Conservation (phyloP, 2,329 filamentous ascomycete species). For the Epichloe sylvatica region DNA sequence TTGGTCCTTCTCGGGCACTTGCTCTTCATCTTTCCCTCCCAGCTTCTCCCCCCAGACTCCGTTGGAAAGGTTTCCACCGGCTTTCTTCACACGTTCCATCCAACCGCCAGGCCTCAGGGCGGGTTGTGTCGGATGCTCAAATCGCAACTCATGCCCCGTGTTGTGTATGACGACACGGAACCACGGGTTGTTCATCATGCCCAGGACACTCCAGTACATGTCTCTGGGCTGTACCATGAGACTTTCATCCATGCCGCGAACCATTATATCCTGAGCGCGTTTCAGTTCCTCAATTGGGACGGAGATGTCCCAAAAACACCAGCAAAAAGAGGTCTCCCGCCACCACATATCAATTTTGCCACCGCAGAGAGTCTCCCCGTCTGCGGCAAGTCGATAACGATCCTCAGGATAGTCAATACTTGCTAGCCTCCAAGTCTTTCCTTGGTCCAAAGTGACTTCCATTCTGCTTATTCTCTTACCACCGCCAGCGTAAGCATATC, state of each 20-base stretch:
- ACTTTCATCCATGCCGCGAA: constrained; percentile 79
- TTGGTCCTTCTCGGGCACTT: constrained; percentile 31
- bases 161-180: constrained; percentile 66
- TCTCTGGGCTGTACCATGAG: constrained; percentile 79
- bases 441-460: constrained; percentile 72
- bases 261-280: constrained; percentile 56
- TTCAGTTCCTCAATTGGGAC: constrained; percentile 49
- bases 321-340: constrained; percentile 74
- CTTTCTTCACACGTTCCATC: constrained; percentile 85
- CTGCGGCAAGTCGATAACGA: constrained; percentile 52
- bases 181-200: constrained; percentile 99
- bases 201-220: constrained; percentile 91
- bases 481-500: constrained; percentile 81
- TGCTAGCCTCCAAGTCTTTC: constrained; percentile 64
- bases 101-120: constrained; percentile 66
- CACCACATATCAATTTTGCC: constrained; percentile 68
- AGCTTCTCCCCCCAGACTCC: constrained; percentile 71
- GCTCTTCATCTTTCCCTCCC: constrained; percentile 33
- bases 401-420: constrained; percentile 76
- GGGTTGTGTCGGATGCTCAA: constrained; percentile 82
- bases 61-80: constrained; percentile 65
- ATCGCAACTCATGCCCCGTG: constrained; percentile 47
- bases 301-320: constrained; percentile 79
- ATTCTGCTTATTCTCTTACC: constrained; percentile 72
- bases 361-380: constrained; percentile 53